Base-by-base conservation (phyloP, 2,329 filamentous ascomycete species). In the Volutella citrinella region DNA sequence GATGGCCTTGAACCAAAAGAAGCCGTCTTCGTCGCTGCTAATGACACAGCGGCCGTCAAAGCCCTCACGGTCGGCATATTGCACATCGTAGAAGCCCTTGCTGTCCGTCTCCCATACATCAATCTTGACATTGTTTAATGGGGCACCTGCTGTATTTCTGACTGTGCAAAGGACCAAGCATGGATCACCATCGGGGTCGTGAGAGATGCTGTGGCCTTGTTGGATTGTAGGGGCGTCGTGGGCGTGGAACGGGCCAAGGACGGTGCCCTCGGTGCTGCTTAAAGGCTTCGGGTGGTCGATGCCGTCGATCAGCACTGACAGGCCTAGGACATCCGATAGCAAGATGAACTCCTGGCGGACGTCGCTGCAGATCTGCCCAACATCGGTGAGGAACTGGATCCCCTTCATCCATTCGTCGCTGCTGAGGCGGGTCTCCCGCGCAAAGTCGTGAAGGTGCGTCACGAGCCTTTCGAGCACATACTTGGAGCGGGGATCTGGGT, bases 21-120 rank as follows among this genome's bases (percentile, higher is more conserved):
- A 28, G 10, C 50, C 54, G 11, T 55, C 34, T 11, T 34, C 42
- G 22, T 54, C 51, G 22, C 48, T 55, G 8, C 34, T 36, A 38
- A 57, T 42, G 24, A 53, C 30, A 31, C 43, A 45, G 4, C 56
- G 54, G 38, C 54, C 56, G 40, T 51, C 54, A 3, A 54, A 51
- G 17, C 38, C 71, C 11, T 72, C 61, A 11, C 78, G 64, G 12
- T 72, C 73, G 0, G 72, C 65, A 52, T 85, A 78, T 59, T 89
- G 84, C 35, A 87, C 83, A 52, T 89, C 84, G 54, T 89, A 89
- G 50, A 78, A 76, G 10, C 84, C 84, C n/a, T 78, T 75, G 14
- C 73, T 78, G 54, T 88, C 84, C 3, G 84, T 85, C 60, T 89
- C 84, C 84, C 84, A 89, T 34, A 88, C 77, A 58, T 89, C 84